Base-by-base conservation (phyloP, 164 flowering plant genomes). In the Aristolochia fimbriata region DNA sequence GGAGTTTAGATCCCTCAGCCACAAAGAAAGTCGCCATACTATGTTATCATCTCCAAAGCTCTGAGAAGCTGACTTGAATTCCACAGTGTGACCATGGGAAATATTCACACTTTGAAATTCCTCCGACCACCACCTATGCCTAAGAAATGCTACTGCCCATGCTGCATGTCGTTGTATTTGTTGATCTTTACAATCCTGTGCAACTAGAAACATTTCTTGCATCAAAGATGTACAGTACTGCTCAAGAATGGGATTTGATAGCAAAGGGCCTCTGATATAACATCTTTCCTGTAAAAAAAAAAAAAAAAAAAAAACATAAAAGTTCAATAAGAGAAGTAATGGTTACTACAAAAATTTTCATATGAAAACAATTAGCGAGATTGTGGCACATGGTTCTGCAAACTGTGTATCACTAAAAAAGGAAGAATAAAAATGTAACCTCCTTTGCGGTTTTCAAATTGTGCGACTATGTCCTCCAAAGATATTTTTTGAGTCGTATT, bases 131-230 rank as follows among this genome's bases (percentile, higher is more conserved):
- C 83, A 59, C 55, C 56, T 72, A 70, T 84, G 67, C 66, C 86
- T 73, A 62, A 94, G 96, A 74, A 91, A 83, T 48, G 96, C 83
- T 64, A 87, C 49, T 63, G 96, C 86, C 97, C 99, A 94, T 56
- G 99, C 81, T 9, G 97, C 95, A 84, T 79, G 72, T n/a, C 77
- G 83, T 76, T 78, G 87, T 62, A 81, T 68, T 65, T 80, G 85
- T 55, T 52, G 76, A 55, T 81, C 83, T 60, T 81, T 77, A 48
- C 88, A 68, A 71, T 80, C 76, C 70, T 83, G 97, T 16, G 97
- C 85, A 66, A 80, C 77, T 58, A 86, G 85, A 80, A 91, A 86
- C 47, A 94, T 85, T 65, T 91, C 96, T 78, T 91, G 97, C 59
- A 91, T 59, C 74, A 83, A 49, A 55, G 84, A 69, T 23, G 80